These are phyloP conservation scores for Dictyophora rubrovolvata DNA, from an alignment of 768 basidiomycete genomes.

Conservation along the genomic window DNA sequence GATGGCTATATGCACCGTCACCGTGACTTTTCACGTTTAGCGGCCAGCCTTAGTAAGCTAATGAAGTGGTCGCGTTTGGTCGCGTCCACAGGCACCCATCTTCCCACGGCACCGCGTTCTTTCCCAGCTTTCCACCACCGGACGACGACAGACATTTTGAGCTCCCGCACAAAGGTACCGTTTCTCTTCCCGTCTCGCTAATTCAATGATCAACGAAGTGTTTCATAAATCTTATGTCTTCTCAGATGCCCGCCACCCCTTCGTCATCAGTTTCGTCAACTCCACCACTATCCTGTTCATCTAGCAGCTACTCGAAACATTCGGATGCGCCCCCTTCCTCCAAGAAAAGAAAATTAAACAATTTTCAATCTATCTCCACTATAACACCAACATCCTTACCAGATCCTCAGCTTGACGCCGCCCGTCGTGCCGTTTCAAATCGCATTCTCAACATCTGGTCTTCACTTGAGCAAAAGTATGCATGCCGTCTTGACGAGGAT, in stretches of 20 bases:
- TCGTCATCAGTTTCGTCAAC: neutral
- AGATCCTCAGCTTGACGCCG: conserved; percentile 32
- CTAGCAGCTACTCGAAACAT: neutral
- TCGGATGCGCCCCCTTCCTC: neutral
- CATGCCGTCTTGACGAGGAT: conserved; percentile 60
- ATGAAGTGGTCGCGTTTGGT: neutral
- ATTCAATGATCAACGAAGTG: no score
- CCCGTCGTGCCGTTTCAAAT: conserved; percentile 44
- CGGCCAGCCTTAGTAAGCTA: neutral
- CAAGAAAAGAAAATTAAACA: neutral
- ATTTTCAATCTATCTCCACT: neutral
- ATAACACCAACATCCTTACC: neutral
- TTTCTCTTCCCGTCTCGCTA: neutral
- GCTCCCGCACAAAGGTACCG: neutral
- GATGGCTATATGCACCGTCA: neutral
- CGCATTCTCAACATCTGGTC: conserved; percentile 58
- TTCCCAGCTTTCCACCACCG: neutral
- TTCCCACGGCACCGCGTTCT: neutral
- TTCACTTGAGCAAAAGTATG: conserved; percentile 58
- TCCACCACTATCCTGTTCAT: neutral
- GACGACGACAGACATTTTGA: neutral
- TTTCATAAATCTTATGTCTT: neutral
- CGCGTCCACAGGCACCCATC: neutral
- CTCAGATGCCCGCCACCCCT: neutral
- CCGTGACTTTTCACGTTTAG: no score